Conservation (phyloP, 2,329 filamentous ascomycete genomes). For the Fusarium beomiforme region DNA sequence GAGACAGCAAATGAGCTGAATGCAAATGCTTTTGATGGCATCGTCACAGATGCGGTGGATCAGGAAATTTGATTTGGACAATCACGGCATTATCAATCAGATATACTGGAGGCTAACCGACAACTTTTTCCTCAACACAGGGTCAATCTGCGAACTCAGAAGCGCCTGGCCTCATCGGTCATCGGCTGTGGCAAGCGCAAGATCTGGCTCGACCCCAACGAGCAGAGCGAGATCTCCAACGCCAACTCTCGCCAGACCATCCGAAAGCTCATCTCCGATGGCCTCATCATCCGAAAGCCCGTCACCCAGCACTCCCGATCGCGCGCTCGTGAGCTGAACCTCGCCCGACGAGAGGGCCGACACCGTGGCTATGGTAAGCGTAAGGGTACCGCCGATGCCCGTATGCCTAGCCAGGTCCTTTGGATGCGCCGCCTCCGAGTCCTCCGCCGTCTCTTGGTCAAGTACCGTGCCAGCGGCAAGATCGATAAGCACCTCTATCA, state of each 20-base stretch:
- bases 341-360: slow-evolving; percentile 92
- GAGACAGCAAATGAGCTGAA: slow-evolving; percentile 19
- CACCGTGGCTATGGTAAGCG: slow-evolving; percentile 99
- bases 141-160: slow-evolving; percentile 99
- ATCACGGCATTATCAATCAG: slow-evolving; percentile 14
- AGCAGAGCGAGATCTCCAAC: slow-evolving; percentile 99
- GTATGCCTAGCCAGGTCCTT: slow-evolving; percentile 98
- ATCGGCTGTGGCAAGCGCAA: slow-evolving; percentile 99
- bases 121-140: slow-evolving; percentile 59
- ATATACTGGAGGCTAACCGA: slow-evolving; percentile 43
- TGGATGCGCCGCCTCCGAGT: slow-evolving; percentile 99
- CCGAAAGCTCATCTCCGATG: slow-evolving; percentile 99
- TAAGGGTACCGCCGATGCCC: slow-evolving; percentile 99
- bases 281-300: slow-evolving; percentile 99
- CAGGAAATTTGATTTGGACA: neutral
- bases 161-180: slow-evolving; percentile 98
- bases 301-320: slow-evolving; percentile 99
- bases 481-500: slow-evolving; percentile 99
- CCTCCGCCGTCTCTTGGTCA: slow-evolving; percentile 98
- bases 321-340: slow-evolving; percentile 94
- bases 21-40: slow-evolving; percentile 35
- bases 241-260: slow-evolving; percentile 99
- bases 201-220: slow-evolving; percentile 99
- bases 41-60: slow-evolving; percentile 18
- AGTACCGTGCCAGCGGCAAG: slow-evolving; percentile 99